Evolutionary conservation across 1,284 basidiomycete species (phyloP).

Genomic region (Vanrija sp.): DNA sequence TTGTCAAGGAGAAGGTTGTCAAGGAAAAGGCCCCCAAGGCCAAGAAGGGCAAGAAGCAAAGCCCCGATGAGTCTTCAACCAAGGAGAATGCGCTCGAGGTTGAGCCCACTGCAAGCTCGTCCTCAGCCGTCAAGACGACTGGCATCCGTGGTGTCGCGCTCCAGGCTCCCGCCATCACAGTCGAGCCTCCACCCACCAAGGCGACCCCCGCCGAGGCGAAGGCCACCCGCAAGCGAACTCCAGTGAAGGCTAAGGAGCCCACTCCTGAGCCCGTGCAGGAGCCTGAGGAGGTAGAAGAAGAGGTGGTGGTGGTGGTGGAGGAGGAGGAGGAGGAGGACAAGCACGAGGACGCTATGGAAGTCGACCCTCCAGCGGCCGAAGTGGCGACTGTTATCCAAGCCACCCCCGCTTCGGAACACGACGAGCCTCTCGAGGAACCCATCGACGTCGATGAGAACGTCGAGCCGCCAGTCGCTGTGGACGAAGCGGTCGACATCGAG

Average conservation of each 20-base stretch:
- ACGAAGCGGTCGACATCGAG: not conserved
- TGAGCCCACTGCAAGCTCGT: conserved; percentile 29
- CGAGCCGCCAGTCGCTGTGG: conserved; percentile 7
- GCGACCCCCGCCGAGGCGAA: not conserved
- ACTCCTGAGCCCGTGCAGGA: not conserved
- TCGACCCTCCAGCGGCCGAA: not conserved
- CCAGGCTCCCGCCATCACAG: not conserved
- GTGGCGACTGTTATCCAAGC: not conserved
- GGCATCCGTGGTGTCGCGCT: not conserved
- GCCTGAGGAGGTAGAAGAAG: not conserved
- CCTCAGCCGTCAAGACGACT: not conserved
- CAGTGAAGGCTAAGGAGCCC: not conserved
- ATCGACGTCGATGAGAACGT: conserved; percentile 1
- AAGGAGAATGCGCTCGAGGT: not conserved
- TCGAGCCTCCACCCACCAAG: not conserved
- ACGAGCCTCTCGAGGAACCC: conserved; percentile 3
- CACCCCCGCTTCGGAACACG: not conserved
- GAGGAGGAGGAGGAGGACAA: no score
- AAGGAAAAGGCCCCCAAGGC: conserved; percentile 10
- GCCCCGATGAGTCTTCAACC: not conserved
- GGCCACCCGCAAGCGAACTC: not conserved
- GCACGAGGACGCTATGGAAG: not conserved
- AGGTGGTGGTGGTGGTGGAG: not conserved
- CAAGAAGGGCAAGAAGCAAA: conserved; percentile 1
- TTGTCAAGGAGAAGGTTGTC: conserved; percentile 4